Percentiles rank a stretch among this genome's conserved stretches.
Evolutionary conservation across 2,329 filamentous ascomycete genomes (phyloP).

Genomic region (Sporothrix luriei): DNA sequence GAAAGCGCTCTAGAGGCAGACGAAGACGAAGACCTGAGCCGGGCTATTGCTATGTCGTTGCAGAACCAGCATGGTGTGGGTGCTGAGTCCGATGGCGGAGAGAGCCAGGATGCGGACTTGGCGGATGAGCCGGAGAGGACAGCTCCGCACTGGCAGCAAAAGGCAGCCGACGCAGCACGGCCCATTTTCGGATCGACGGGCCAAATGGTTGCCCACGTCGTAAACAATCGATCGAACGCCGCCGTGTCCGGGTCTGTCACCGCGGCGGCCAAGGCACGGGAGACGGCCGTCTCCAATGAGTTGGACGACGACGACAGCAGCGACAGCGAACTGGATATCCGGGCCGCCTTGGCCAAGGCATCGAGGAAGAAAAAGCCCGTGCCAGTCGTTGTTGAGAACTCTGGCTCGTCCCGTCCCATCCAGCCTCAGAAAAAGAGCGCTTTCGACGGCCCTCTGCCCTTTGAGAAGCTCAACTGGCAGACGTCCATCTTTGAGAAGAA

Average conservation of each 20-base stretch:
- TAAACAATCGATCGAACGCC: slow-evolving; percentile 72
- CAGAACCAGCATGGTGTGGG: slow-evolving; percentile 59
- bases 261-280: slow-evolving; percentile 37
- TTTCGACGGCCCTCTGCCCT: slow-evolving; percentile 81
- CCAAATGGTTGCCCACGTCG: slow-evolving; percentile 69
- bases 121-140: slow-evolving; percentile 52
- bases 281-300: slow-evolving; percentile 40
- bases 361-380: slow-evolving; percentile 55
- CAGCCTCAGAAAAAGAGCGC: slow-evolving; percentile 61
- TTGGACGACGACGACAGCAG: slow-evolving; percentile 55
- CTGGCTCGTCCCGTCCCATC: slow-evolving; percentile 42
- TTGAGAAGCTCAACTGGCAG: slow-evolving; percentile 78
- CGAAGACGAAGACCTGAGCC: slow-evolving; percentile 67
- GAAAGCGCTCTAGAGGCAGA: slow-evolving; percentile 43
- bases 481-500: slow-evolving; percentile 58
- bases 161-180: slow-evolving; percentile 53
- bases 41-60: slow-evolving; percentile 83
- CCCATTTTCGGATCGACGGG: slow-evolving; percentile 57
- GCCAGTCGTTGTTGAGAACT: slow-evolving; percentile 35
- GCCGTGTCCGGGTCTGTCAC: slow-evolving; percentile 45
- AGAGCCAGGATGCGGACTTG: slow-evolving; percentile 43
- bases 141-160: slow-evolving; percentile 60
- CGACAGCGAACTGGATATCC: slow-evolving; percentile 79
- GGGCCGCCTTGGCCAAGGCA: slow-evolving; percentile 72
- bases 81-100: slow-evolving; percentile 41